Evolutionary conservation across 2,329 filamentous ascomycete genomes (phyloP).

Genomic region (Xylaria hypoxylon): DNA sequence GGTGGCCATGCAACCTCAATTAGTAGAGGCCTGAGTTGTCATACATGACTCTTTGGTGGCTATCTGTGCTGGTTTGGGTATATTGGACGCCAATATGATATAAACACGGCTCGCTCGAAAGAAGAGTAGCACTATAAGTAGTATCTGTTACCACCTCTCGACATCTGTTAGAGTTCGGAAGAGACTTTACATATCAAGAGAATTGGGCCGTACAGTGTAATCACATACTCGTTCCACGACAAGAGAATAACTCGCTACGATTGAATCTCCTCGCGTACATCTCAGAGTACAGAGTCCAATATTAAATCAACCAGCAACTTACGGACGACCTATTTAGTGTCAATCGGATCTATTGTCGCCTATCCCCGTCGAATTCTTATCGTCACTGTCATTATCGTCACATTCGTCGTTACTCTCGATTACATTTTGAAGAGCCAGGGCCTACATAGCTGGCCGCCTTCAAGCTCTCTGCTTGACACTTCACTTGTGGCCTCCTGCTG

Average conservation of each 20-base stretch:
- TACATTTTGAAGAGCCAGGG: slow-evolving; percentile 23
- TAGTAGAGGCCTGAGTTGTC: slow-evolving; percentile 49
- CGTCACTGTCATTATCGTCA: slow-evolving; percentile 40
- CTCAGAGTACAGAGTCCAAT: slow-evolving; percentile 17
- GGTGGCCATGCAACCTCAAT: slow-evolving; percentile 53
- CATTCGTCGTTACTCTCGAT: slow-evolving; percentile 24
- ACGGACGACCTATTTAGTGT: slow-evolving; percentile 19
- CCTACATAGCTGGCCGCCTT: slow-evolving; percentile 13
- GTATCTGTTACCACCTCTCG: slow-evolving; percentile 38
- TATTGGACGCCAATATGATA: slow-evolving; percentile 47
- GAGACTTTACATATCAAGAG: slow-evolving; percentile 21
- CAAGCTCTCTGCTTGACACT: slow-evolving; percentile 14
- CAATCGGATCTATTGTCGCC: slow-evolving; percentile 4
- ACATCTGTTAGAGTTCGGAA: slow-evolving; percentile 12
- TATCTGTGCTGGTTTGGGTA: slow-evolving; percentile 47
- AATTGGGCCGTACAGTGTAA: slow-evolving; percentile 14
- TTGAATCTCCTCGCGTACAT: slow-evolving; percentile 16
- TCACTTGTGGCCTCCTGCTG: slow-evolving; percentile 24
- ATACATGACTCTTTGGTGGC: slow-evolving; percentile 47
- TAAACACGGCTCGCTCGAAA: slow-evolving; percentile 31
- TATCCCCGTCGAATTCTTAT: slow-evolving; percentile 16
- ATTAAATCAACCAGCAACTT: slow-evolving; percentile 23
- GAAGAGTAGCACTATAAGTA: slow-evolving; percentile 40
- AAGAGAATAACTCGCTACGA: background rate
- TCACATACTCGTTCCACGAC: slow-evolving; percentile 13